Conservation (phyloP, 805 yeast species). For the Starmera quercuum region DNA sequence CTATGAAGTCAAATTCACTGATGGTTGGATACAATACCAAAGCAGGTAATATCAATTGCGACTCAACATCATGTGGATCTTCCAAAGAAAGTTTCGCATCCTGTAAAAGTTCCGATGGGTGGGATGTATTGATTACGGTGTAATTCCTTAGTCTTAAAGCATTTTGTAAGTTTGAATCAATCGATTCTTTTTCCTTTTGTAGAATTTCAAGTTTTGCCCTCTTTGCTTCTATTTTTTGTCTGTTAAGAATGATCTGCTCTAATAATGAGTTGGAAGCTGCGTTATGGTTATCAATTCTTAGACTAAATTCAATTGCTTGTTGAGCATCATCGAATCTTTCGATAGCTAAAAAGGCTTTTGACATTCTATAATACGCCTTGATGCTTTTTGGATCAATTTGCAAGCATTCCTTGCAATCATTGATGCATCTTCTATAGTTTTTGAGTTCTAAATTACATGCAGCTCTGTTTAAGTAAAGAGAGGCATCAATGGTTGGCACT, state of each 20-base stretch:
- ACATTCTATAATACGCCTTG: conserved; percentile 83
- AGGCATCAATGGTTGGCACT: conserved; percentile 44
- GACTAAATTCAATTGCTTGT: conserved; percentile 58
- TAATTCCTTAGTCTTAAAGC: conserved; percentile 60
- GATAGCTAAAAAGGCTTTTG: conserved; percentile 67
- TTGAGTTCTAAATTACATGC: conserved; percentile 83
- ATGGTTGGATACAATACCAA: conserved; percentile 74
- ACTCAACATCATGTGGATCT: conserved; percentile 58
- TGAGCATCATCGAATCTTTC: conserved; percentile 66
- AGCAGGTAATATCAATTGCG: conserved; percentile 79
- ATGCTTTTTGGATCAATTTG: conserved; percentile 57
- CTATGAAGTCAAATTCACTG: conserved; percentile 78
- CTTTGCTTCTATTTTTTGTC: conserved; percentile 23
- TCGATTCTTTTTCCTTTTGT: conserved; percentile 30
- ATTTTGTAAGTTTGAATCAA: conserved; percentile 37
- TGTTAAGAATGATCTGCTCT: conserved; percentile 31
- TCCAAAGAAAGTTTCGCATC: conserved; percentile 50
- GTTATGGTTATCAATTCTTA: conserved; percentile 52
- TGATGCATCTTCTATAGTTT: conserved; percentile 80
- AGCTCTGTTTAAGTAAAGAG: conserved; percentile 75
- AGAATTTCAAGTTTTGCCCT: conserved; percentile 24
- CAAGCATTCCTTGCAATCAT: conserved; percentile 74
- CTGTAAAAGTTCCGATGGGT: conserved; percentile 50
- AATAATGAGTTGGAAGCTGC: conserved; percentile 43
- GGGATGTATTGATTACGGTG: conserved; percentile 37